Evolutionary conservation across 2,329 filamentous ascomycete genomes (phyloP), one percentile per base, ranked within the genome.

Genomic region (Magnaporthiopsis incrustans): DNA sequence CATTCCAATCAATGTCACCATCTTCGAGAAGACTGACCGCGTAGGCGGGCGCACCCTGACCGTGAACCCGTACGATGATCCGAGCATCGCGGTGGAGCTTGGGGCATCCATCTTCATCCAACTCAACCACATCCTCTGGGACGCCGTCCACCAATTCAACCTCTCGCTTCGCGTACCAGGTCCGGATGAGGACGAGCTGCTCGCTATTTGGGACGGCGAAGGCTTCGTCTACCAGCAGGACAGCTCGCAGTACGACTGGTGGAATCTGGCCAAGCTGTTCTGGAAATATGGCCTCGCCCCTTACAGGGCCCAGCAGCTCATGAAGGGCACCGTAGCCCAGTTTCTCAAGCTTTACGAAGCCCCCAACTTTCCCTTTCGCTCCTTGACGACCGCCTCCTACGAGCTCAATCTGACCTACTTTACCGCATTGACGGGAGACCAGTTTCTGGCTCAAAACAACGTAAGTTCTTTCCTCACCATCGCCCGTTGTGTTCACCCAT

Each of bases 91-190:
- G 1, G 84, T 97, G 50, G 95, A 99, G 74, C 81, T 98, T 1
- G 95, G 95, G 22, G 95, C 90, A 14, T 94, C 89, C 66, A 97
- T 98, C 70, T 99, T 98, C 73, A 91, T 98, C 59, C 75, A 89
- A 61, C 84, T 89, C 58, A 99, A 98, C 72, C 80, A 86, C 56
- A 97, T 96, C 70, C 82, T 99, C 56, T 85, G 88, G 70, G 87
- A 90, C 64, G 89, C 92, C 0, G 87, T 85, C 10, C 77, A 83
- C 38, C 81, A 85, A 18, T 92, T 97, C 72, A 85, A 85, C n/a
- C 85, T 99, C 4, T 77, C 79, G 0, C 77, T 85, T 2, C 77
- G 74, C n/a, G 77, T 76, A 12, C 76, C 75, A 1, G 77, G 79
- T 25, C 73, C 77, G 10, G 77, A 82, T 44, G 77, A 80, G 25